phyloP scores from a whole-genome alignment of 331 rosid species.

The Quercus phellos region DNA sequence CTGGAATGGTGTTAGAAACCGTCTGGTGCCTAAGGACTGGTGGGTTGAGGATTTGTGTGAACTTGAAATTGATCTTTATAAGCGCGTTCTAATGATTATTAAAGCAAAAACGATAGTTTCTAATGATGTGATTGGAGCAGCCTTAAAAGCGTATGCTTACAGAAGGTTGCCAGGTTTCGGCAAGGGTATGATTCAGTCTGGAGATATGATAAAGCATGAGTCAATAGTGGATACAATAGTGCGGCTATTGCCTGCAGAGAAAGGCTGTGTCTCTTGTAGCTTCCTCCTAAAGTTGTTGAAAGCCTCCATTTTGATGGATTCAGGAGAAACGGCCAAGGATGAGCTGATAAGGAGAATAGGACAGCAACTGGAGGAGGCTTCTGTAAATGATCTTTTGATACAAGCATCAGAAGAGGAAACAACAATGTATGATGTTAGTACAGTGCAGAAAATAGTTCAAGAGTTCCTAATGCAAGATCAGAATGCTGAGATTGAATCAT shows the following conservation, averaged over 20 bases:
- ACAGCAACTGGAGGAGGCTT: slow-evolving; percentile 90
- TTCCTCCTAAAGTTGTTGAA: slow-evolving; percentile 74
- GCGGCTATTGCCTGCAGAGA: slow-evolving; percentile 75
- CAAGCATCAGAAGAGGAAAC: slow-evolving; percentile 53
- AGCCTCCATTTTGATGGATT: slow-evolving; percentile 59
- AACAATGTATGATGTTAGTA: slow-evolving; percentile 50
- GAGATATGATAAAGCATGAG: slow-evolving; percentile 49
- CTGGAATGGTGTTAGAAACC: slow-evolving; percentile 55
- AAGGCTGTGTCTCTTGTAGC: slow-evolving; percentile 76
- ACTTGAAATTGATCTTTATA: slow-evolving; percentile 79
- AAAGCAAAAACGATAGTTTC: slow-evolving; percentile 48
- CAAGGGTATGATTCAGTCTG: slow-evolving; percentile 62
- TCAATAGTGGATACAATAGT: slow-evolving; percentile 55
- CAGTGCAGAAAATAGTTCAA: slow-evolving; percentile 63
- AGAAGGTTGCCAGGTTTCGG: slow-evolving; percentile 76
- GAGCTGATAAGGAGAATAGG: slow-evolving; percentile 75
- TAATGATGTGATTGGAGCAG: slow-evolving; percentile 84
- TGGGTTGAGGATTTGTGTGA: slow-evolving; percentile 98
- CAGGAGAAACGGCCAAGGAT: slow-evolving; percentile 46
- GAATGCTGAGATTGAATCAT: slow-evolving; percentile 53
- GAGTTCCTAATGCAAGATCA: slow-evolving; percentile 60
- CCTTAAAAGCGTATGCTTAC: slow-evolving; percentile 82
- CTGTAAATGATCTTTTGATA: slow-evolving; percentile 71
- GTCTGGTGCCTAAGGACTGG: slow-evolving; percentile 90
- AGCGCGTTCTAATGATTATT: slow-evolving; percentile 54